Percentiles rank a stretch among this genome's conserved stretches.
Evolutionary conservation across 2,329 filamentous ascomycete species (phyloP).

Genomic region (Zasmidium angulare): DNA sequence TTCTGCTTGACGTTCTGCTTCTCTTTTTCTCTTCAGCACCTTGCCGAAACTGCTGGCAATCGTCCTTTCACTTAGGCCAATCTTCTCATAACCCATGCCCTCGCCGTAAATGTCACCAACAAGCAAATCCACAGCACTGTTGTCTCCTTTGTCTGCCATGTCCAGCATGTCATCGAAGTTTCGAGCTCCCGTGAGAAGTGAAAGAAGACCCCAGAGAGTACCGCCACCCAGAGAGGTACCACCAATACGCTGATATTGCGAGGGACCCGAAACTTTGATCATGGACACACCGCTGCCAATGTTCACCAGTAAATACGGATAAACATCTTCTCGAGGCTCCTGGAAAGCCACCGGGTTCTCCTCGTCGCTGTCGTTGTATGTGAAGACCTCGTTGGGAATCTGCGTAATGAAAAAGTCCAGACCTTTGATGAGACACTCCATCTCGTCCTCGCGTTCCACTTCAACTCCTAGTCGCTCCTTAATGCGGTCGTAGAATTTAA

Average conservation of each 20-base stretch:
- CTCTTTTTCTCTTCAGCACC: slow-evolving; percentile 87
- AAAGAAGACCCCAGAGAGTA: slow-evolving; percentile 95
- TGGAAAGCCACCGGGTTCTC: slow-evolving; percentile 84
- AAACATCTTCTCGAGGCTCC: slow-evolving; percentile 74
- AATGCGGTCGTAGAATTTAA: slow-evolving; percentile 94
- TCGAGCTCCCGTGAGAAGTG: slow-evolving; percentile 84
- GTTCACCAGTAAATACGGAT: slow-evolving; percentile 96
- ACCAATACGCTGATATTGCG: slow-evolving; percentile 84
- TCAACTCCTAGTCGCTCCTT: slow-evolving; percentile 80
- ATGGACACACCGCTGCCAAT: slow-evolving; percentile 97
- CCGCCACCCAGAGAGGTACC: slow-evolving; percentile 93
- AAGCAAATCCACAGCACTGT: slow-evolving; percentile 89
- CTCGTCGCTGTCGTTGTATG: slow-evolving; percentile 73
- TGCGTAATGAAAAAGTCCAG: slow-evolving; percentile 99
- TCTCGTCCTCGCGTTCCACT: slow-evolving; percentile 91
- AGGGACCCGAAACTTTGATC: slow-evolving; percentile 91
- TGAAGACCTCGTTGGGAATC: slow-evolving; percentile 95
- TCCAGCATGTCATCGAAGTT: slow-evolving; percentile 98
- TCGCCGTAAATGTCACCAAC: slow-evolving; percentile 99
- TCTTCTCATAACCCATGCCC: slow-evolving; percentile 91
- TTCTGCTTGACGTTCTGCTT: slow-evolving; percentile 76
- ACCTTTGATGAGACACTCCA: slow-evolving; percentile 93
- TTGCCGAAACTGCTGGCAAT: slow-evolving; percentile 97
- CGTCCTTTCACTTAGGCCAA: slow-evolving; percentile 90
- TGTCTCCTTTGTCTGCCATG: slow-evolving; percentile 88